Conservation (phyloP, 2,329 filamentous ascomycete species). For the Pezicula rhizophila region DNA sequence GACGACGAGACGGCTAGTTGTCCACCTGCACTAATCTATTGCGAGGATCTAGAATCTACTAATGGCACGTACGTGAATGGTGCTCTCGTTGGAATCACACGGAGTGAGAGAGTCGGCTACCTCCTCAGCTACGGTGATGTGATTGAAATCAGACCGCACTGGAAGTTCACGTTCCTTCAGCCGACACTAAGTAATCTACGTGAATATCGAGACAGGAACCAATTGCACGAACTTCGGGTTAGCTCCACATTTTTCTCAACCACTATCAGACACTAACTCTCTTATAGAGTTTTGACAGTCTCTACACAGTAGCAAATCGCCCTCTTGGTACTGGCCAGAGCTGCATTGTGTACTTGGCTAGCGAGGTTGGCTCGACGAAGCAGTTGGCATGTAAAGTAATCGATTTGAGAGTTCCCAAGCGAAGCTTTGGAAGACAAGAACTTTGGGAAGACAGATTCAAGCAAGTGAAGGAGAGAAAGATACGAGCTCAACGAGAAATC, state of each 20-base stretch:
- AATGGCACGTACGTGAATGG: conserved; percentile 50
- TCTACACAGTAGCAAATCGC: conserved; percentile 42
- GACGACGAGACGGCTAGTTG: conserved; percentile 13
- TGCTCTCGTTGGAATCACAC: conserved; percentile 36
- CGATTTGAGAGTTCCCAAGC: conserved; percentile 32
- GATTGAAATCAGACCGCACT: conserved; percentile 34
- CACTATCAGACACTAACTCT: background rate
- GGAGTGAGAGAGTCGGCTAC: conserved; percentile 30
- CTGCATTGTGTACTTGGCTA: conserved; percentile 48
- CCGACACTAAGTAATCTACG: conserved; percentile 1
- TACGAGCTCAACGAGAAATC: conserved; percentile 39
- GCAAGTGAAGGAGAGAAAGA: background rate
- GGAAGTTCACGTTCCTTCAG: conserved; percentile 31
- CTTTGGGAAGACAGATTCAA: background rate
- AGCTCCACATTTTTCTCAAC: conserved; percentile 1
- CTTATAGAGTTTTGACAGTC: conserved; percentile 37
- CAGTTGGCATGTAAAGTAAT: conserved; percentile 68
- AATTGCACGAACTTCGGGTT: conserved; percentile 32
- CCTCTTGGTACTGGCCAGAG: conserved; percentile 47
- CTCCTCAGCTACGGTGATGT: conserved; percentile 46
- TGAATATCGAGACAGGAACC: conserved; percentile 14
- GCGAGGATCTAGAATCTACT: conserved; percentile 47
- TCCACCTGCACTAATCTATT: conserved; percentile 40
- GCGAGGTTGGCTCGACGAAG: conserved; percentile 43
- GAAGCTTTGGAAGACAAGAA: background rate